Evolutionary conservation across 768 basidiomycete genomes (phyloP).

Genomic region (Russula earlei): DNA sequence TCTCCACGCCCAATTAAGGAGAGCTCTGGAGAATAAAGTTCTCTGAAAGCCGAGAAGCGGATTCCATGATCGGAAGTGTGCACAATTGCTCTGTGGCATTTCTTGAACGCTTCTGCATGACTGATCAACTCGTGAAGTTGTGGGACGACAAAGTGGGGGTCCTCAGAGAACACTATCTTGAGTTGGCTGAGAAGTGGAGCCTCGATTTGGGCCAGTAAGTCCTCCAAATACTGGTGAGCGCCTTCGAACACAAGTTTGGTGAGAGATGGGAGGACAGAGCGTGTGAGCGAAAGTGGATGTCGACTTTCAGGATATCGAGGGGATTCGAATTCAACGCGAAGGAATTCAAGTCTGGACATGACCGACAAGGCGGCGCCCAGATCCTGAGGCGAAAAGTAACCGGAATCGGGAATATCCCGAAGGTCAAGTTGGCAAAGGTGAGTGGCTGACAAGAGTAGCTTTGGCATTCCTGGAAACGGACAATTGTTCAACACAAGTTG

Average conservation of each 20-base stretch:
- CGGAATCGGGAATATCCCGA: neutral
- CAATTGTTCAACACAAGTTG: accelerated
- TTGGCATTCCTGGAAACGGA: neutral
- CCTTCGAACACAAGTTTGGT: neutral
- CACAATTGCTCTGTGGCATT: neutral
- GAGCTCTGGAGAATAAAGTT: neutral
- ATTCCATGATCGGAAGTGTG: accelerated
- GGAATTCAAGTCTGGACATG: neutral
- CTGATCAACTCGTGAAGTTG: neutral
- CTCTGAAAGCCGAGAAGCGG: too few relatives aligned
- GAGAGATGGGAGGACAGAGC: neutral
- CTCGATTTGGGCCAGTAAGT: neutral
- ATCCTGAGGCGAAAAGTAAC: neutral
- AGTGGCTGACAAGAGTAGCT: neutral
- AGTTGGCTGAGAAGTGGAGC: neutral
- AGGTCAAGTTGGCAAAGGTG: neutral
- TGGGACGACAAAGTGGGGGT: neutral
- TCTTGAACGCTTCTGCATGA: neutral
- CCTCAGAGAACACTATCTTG: neutral
- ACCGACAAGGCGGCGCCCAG: neutral
- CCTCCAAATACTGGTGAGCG: neutral
- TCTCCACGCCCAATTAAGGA: neutral
- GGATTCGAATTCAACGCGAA: neutral
- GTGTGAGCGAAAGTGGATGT: neutral
- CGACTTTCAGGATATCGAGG: neutral